Base-by-base conservation (phyloP, 495 filamentous ascomycete genomes). In the Talaromyces stipitatus region DNA sequence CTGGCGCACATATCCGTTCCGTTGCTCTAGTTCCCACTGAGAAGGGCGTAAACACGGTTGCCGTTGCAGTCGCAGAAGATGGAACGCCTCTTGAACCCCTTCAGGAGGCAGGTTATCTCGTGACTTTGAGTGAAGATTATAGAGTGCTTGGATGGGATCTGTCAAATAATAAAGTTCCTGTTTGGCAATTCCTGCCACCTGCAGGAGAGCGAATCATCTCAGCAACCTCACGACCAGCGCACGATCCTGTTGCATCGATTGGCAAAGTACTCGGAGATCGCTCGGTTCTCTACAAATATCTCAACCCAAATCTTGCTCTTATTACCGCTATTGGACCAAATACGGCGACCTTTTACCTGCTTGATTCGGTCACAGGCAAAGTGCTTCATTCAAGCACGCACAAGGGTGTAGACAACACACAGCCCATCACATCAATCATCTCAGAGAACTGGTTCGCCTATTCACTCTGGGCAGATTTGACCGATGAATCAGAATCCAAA, bases 401-500 rank as follows among this genome's bases (percentile, higher is more conserved):
- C 66, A 67, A 78, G 14, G 86, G 83, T 14, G 84, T 95, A 30
- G 95, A 97, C 66, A 77, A 81, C 1, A 77, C 72, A 9, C 86
- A 90, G 60, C 82, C 87, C 2, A 90, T 97, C 60, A 71, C 85
- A 20, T 88, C 89, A 32, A 81, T 80, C 29, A 73, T 97, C 27
- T 86, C 90, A 4, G 94, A 97, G 75, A 97, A 99, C 74, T 97
- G 92, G 91, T 90, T 96, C 68, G 77, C 88, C 24, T 96, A 94
- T 76, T 86, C 90, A n/a, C 89, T 92, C 74, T 92, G 80, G 65
- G 83, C 80, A 33, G 78, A 89, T 55, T 73, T 80, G 24, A 54
- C 57, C 59, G 64, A 73, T 2, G 63, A 76, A 23, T 76, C 85
- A 46, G 69, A 82, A 2, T 75, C 90, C 51, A 88, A 88, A 72